Conservation (phyloP, 2,329 filamentous ascomycete species). For the Ascochyta koolunga region DNA sequence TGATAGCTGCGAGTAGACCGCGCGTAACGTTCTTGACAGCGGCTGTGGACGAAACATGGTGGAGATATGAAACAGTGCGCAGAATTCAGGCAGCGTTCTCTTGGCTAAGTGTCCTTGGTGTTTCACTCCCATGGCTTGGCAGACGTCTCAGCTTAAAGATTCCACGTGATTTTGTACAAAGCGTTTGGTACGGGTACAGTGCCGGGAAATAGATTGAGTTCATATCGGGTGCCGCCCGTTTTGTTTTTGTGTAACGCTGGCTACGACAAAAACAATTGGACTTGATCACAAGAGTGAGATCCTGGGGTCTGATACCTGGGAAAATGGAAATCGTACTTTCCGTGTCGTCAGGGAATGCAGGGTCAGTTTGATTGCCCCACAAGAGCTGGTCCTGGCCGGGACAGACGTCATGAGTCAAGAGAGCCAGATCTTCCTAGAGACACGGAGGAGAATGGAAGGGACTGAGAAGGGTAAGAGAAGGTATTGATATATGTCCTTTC, state of each 20-base stretch:
- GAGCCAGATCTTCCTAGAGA: background rate
- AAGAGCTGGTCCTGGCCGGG: background rate
- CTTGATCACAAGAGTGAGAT: background rate
- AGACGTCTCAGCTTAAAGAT: constrained; percentile 23
- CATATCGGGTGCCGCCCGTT: constrained; percentile 2
- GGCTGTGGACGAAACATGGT: constrained; percentile 8
- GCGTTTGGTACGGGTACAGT: constrained; percentile 9
- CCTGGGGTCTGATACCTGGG: constrained; percentile 10
- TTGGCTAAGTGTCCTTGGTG: constrained; percentile 27
- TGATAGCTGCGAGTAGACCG: background rate
- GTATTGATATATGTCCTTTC: background rate
- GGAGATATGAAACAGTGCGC: constrained; percentile 22
- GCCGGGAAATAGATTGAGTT: constrained; percentile 28
- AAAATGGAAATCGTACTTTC: background rate
- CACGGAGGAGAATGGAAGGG: background rate
- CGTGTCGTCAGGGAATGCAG: background rate
- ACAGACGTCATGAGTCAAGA: background rate
- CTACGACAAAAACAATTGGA: background rate
- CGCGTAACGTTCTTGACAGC: background rate
- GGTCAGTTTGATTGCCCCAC: constrained; percentile 1
- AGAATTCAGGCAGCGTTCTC: constrained; percentile 1
- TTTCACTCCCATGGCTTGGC: constrained; percentile 18
- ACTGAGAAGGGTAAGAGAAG: background rate
- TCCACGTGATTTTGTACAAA: constrained; percentile 28
- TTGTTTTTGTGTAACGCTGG: background rate